Base-by-base conservation (phyloP, 306 rosid genomes). In the Astragalus glycyphyllos region DNA sequence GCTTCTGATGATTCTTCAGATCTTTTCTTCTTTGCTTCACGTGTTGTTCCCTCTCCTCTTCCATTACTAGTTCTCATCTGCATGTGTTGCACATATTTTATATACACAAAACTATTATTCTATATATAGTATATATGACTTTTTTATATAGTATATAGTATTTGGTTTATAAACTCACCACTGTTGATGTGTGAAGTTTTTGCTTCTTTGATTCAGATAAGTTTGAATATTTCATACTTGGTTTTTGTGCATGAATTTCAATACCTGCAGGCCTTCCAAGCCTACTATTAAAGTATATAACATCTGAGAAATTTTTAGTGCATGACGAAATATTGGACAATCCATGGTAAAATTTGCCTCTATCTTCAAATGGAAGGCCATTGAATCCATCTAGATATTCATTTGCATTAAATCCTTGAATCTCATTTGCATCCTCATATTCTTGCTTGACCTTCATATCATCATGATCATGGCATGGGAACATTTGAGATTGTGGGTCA, bases 11-110 rank as follows among this genome's bases (percentile, higher is more conserved):
- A 64, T 71, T 89, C 97, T 51, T 90, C 98, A 0, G 86, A 75
- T 83, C 96, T 88, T 82, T 93, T 93, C 84, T 89, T 93, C 86
- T 89, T 93, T 47, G 81, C 83, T 80, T 90, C 90, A 51, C 56
- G 85, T 61, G 81, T 8, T 68, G 82, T 80, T 37, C 81, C 91
- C 31, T 80, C 87, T 64, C 80, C 90, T 85, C 87, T 82, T 80
- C 87, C 89, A 76, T 78, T 83, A 67, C 58, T 60, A 26, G 5
- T 46, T 81, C 85, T 88, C 58, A 81, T 70, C 94, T 92, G 79
- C 72, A 74, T 65, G 3, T 3, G 9, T 49, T 42, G 40, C 42
- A 73, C 15, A 69, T 15, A 31, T 8, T 60, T 51, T n/a, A n/a
- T 34, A 68, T 55, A 17, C 23, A 17, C 50, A 69, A 73, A 41